Conservation (phyloP, 2,329 filamentous ascomycete species). For the Diaporthe aspalathi region DNA sequence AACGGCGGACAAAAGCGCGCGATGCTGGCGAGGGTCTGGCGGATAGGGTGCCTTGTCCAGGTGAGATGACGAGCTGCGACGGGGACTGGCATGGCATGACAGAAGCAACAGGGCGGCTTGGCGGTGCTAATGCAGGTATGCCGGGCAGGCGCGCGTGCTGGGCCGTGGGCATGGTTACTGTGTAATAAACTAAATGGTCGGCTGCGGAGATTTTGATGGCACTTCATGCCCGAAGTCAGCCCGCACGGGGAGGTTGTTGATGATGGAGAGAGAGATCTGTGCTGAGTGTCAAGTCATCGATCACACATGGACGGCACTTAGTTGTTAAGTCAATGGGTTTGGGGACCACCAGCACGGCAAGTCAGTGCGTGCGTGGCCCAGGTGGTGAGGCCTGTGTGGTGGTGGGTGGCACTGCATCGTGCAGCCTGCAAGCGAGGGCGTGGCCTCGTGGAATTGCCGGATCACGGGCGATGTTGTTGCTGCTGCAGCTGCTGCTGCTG, state of each 20-base stretch:
- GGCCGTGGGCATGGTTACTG: too few species aligned
- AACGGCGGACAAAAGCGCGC: not conserved
- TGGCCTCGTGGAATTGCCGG: constrained; percentile 10
- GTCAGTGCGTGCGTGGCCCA: too few species aligned
- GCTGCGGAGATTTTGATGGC: not conserved
- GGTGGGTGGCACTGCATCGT: constrained; percentile 23
- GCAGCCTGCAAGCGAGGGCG: constrained; percentile 16
- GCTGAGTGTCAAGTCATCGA: constrained; percentile 9
- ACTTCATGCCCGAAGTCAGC: not conserved
- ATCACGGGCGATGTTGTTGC: not conserved
- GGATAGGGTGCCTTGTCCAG: constrained; percentile 20
- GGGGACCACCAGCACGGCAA: constrained; percentile 1
- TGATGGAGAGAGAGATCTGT: not conserved
- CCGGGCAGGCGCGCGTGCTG: not conserved
- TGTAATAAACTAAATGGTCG: too few species aligned
- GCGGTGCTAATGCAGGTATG: constrained; percentile 27
- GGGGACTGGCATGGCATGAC: constrained; percentile 15
- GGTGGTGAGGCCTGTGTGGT: too few species aligned
- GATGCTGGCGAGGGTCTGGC: too few species aligned
- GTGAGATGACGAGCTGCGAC: constrained; percentile 14
- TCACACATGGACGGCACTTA: not conserved
- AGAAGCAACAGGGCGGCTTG: constrained; percentile 8
- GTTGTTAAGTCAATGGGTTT: too few species aligned
- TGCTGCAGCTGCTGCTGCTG: not conserved
- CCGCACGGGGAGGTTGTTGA: not conserved